Conservation (phyloP, 371 early-diverging fungal genomes). For the Mucor indicus region DNA sequence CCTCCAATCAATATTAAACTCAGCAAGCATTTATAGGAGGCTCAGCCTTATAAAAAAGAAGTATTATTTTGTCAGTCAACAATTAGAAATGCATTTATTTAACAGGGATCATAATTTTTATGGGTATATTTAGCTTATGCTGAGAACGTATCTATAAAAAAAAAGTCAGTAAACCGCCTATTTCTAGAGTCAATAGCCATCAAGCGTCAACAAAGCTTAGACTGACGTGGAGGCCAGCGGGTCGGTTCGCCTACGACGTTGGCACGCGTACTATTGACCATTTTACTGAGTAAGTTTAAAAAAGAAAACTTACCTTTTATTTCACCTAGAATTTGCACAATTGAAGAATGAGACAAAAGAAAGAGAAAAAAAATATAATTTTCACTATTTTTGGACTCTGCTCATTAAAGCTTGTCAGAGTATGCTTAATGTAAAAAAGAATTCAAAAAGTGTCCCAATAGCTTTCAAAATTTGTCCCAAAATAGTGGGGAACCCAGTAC, state of each 20-base stretch:
- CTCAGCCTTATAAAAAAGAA: slow-evolving; percentile 1
- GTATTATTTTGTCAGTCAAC: slow-evolving; percentile 1
- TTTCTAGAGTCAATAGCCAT: slow-evolving; percentile 17
- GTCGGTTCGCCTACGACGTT: slow-evolving; percentile 17
- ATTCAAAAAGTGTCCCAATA: no score
- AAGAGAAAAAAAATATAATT: not conserved
- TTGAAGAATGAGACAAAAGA: slow-evolving; percentile 1
- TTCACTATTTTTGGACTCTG: no score
- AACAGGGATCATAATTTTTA: slow-evolving; percentile 4
- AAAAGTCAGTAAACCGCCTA: slow-evolving; percentile 15
- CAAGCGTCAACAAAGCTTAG: slow-evolving; percentile 15
- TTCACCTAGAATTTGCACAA: slow-evolving; percentile 7
- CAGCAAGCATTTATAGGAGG: slow-evolving; percentile 1
- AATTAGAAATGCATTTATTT: slow-evolving; percentile 4
- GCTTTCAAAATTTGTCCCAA: no score
- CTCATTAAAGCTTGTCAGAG: no score
- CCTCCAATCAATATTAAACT: slow-evolving; percentile 2
- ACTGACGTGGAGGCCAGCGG: slow-evolving; percentile 12
- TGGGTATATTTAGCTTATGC: not conserved
- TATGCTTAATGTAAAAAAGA: no score
- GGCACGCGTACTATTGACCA: slow-evolving; percentile 18
- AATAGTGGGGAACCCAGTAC: no score
- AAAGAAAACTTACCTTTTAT: slow-evolving; percentile 8
- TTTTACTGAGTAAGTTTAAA: slow-evolving; percentile 16
- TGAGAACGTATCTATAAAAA: slow-evolving; percentile 11